phyloP scores from a whole-genome alignment of 2,329 filamentous ascomycete species.

The Fusarium sp. region DNA sequence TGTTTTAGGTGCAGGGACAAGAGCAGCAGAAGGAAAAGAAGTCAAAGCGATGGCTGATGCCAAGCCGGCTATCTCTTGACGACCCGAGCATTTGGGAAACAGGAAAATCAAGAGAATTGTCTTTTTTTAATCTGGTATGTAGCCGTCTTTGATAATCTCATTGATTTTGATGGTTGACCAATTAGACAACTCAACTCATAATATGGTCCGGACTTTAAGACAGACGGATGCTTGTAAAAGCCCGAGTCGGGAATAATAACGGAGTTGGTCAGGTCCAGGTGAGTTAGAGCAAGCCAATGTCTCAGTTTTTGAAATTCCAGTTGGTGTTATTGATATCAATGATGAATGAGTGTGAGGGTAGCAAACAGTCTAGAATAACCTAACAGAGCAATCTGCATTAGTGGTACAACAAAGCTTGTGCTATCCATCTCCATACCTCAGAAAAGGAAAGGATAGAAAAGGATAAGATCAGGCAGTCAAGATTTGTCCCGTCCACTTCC shows the following conservation, averaged over 20 bases:
- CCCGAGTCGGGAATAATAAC: conserved; percentile 18
- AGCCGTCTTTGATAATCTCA: background rate
- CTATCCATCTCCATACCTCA: background rate
- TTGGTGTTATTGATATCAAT: background rate
- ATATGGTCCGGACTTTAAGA: background rate
- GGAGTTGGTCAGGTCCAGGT: conserved; percentile 4
- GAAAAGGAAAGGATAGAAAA: conserved; percentile 2
- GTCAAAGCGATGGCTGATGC: conserved; percentile 14
- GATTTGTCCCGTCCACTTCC: conserved; percentile 37
- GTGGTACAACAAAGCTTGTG: conserved; percentile 2
- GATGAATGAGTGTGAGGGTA: background rate
- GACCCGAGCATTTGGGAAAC: conserved; percentile 29
- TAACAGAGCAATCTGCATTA: conserved; percentile 20
- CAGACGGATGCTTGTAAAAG: conserved; percentile 1
- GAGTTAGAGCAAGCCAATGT: background rate
- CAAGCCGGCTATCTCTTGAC: conserved; percentile 32
- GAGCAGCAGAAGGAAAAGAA: conserved; percentile 1
- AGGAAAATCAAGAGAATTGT: background rate
- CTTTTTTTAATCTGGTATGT: conserved; percentile 9
- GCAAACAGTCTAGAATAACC: background rate
- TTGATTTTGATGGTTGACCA: conserved; percentile 6
- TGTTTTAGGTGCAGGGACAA: conserved; percentile 31
- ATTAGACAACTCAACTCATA: background rate
- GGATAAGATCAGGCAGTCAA: conserved; percentile 21
- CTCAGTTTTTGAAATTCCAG: background rate